Evolutionary conservation across 805 yeast genomes (phyloP).

Genomic region (Nakazawaea anatomiae): DNA sequence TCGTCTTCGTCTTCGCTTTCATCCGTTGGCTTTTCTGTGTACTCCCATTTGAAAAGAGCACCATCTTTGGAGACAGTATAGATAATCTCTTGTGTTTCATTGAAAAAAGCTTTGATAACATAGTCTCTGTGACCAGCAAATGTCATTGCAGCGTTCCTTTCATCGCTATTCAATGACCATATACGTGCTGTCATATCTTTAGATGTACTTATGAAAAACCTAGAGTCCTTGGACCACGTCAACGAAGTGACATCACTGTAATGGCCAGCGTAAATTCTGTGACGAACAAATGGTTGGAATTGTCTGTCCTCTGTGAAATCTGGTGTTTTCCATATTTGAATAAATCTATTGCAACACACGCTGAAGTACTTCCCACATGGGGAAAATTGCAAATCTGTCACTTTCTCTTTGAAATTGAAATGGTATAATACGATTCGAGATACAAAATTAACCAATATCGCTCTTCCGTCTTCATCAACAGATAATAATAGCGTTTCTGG

Average conservation of each 20-base stretch:
- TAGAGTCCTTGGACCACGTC: slow-evolving; percentile 87
- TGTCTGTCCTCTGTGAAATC: slow-evolving; percentile 75
- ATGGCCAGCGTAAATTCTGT: slow-evolving; percentile 89
- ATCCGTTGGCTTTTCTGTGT: slow-evolving; percentile 50
- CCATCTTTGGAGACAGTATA: slow-evolving; percentile 94
- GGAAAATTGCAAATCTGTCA: slow-evolving; percentile 71
- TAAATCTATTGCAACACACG: slow-evolving; percentile 70
- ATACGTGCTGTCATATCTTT: slow-evolving; percentile 87
- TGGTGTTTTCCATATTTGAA: slow-evolving; percentile 95
- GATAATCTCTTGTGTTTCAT: slow-evolving; percentile 80
- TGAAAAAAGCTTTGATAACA: slow-evolving; percentile 83
- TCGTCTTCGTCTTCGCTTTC: slow-evolving; percentile 39
- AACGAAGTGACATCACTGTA: slow-evolving; percentile 72
- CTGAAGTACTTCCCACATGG: slow-evolving; percentile 89
- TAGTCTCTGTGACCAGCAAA: slow-evolving; percentile 91
- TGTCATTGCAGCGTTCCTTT: slow-evolving; percentile 73
- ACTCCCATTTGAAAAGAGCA: slow-evolving; percentile 90
- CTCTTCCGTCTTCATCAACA: slow-evolving; percentile 90
- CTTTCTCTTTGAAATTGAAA: slow-evolving; percentile 83
- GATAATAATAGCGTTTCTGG: slow-evolving; percentile 77
- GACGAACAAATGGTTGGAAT: slow-evolving; percentile 93
- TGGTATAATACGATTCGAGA: slow-evolving; percentile 86
- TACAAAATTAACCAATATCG: slow-evolving; percentile 79
- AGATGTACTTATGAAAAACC: slow-evolving; percentile 80
- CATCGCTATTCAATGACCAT: slow-evolving; percentile 68